Percentiles rank a stretch among this genome's conserved stretches.
These are phyloP conservation scores for Cercospora nicotianae DNA, from an alignment of 2,329 filamentous ascomycete species.

Conservation along the genomic window DNA sequence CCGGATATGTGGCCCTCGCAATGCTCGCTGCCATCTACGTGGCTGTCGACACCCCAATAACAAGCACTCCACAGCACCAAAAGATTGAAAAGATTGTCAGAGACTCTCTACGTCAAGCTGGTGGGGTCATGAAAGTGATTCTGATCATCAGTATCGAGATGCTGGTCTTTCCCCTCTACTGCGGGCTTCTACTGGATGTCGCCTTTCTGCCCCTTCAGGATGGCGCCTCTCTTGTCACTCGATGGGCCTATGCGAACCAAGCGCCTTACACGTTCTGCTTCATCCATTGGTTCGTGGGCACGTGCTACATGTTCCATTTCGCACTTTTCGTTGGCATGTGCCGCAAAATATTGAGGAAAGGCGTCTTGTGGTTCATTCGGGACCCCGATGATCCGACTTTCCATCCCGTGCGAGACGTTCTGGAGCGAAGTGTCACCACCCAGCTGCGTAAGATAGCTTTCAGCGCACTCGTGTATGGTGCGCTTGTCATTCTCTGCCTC, in stretches of 20 bases:
- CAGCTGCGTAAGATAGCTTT: slow-evolving; percentile 96
- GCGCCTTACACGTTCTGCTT: slow-evolving; percentile 90
- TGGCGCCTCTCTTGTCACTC: slow-evolving; percentile 71
- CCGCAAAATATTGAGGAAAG: slow-evolving; percentile 92
- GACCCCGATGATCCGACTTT: slow-evolving; percentile 98
- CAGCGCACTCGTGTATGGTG: slow-evolving; percentile 92
- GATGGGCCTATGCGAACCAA: slow-evolving; percentile 72
- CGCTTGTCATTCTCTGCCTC: slow-evolving; percentile 85
- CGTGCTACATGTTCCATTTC: slow-evolving; percentile 99
- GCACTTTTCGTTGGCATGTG: slow-evolving; percentile 99
- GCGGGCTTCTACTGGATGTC: slow-evolving; percentile 83
- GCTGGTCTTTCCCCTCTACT: slow-evolving; percentile 95
- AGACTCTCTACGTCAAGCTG: slow-evolving; percentile 85
- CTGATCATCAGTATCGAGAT: slow-evolving; percentile 99
- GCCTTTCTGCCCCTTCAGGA: slow-evolving; percentile 89
- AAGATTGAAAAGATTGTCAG: slow-evolving; percentile 72
- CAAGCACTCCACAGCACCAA: slow-evolving; percentile 60
- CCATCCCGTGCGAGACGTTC: slow-evolving; percentile 92
- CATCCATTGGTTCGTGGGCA: slow-evolving; percentile 98
- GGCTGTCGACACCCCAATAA: slow-evolving; percentile 68
- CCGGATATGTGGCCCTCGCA: slow-evolving; percentile 78
- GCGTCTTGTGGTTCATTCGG: slow-evolving; percentile 95
- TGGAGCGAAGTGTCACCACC: slow-evolving; percentile 87
- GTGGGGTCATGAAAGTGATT: slow-evolving; percentile 96
- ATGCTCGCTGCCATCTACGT: slow-evolving; percentile 76